phyloP scores from a whole-genome alignment of 208 protist species.

The Polymyxa betae region DNA sequence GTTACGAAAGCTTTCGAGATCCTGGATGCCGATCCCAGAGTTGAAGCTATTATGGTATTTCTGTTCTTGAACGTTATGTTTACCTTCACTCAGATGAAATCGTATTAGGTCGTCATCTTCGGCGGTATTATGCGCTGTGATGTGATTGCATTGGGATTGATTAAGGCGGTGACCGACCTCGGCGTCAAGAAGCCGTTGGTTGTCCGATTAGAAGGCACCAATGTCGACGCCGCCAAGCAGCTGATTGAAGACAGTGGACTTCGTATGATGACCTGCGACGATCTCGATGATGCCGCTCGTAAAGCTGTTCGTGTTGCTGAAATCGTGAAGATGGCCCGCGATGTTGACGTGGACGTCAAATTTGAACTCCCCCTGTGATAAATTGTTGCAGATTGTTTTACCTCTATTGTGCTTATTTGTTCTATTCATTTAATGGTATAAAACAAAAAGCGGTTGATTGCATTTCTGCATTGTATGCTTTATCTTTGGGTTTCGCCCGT shows the following conservation, averaged over 20 bases:
- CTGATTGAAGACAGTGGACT: constrained; percentile 61
- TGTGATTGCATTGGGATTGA: constrained; percentile 93
- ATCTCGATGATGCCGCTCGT: constrained; percentile 63
- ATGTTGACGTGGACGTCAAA: constrained; percentile 16
- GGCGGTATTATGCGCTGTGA: constrained; percentile 99
- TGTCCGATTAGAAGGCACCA: constrained; percentile 86
- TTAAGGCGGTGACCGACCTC: constrained; percentile 79
- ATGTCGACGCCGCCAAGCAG: constrained; percentile 88
- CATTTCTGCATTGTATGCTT: background rate
- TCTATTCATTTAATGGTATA: background rate
- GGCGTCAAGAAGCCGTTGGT: constrained; percentile 89
- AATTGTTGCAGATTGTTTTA: too few relatives aligned
- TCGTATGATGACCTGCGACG: constrained; percentile 58
- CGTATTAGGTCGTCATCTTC: constrained; percentile 84
- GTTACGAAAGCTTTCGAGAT: constrained; percentile 96
- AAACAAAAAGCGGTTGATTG: background rate
- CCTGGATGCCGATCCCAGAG: constrained; percentile 87
- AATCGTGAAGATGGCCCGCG: constrained; percentile 38
- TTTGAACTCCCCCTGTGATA: constrained; percentile 28
- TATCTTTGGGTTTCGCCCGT: background rate
- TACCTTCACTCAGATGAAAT: too few relatives aligned
- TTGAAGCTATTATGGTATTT: constrained; percentile 90
- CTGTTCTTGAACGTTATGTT: background rate
- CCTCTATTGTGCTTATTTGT: background rate
- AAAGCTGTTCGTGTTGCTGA: constrained; percentile 63